These are phyloP conservation scores for Capillidium heterosporum DNA, from an alignment of 371 early-diverging fungal genomes.

Conservation along the genomic window DNA sequence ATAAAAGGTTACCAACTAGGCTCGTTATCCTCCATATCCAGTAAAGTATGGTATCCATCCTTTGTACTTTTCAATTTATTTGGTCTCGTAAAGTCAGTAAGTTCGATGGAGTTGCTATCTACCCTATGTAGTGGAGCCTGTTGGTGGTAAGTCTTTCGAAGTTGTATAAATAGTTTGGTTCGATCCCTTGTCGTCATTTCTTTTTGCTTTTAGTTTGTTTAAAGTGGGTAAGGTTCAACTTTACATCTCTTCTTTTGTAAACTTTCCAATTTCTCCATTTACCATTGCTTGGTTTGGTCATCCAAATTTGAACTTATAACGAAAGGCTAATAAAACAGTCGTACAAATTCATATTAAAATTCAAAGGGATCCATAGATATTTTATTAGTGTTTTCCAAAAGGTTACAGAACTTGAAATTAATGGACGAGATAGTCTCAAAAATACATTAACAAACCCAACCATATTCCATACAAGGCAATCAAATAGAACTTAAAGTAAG, in stretches of 20 bases:
- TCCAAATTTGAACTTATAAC: no score
- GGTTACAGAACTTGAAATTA: no score
- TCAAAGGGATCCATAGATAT: no score
- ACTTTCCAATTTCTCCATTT: neutral
- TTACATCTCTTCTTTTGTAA: neutral
- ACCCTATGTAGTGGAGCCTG: neutral
- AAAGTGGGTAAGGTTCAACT: neutral
- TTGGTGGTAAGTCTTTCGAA: neutral
- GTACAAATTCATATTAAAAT: no score
- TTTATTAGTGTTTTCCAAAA: no score
- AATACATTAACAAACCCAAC: no score
- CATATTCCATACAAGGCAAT: no score
- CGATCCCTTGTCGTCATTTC: neutral
- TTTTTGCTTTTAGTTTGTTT: neutral
- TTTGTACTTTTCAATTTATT: neutral
- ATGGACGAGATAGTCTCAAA: no score
- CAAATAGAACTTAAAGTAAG: no score
- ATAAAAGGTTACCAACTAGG: neutral
- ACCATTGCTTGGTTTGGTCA: no score
- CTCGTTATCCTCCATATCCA: neutral
- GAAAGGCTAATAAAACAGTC: no score
- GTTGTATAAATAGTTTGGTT: constrained; percentile 1
- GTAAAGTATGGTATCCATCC: neutral
- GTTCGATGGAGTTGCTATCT: neutral
- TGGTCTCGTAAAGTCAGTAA: neutral